phyloP scores from a whole-genome alignment of 441 rosid species.

The Viola pubescens region DNA sequence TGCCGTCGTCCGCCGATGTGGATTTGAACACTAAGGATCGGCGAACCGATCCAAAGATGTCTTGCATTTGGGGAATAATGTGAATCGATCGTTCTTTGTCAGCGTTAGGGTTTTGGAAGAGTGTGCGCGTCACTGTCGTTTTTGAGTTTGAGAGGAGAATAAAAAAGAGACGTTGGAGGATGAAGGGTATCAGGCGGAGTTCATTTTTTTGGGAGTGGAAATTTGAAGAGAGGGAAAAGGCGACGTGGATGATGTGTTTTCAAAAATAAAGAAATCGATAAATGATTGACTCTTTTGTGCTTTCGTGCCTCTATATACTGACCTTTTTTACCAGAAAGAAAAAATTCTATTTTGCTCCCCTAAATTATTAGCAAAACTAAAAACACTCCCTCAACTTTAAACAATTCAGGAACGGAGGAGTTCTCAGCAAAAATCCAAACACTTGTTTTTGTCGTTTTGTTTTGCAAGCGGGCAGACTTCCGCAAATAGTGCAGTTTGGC shows the following conservation, averaged over 20 bases:
- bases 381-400: too few relatives aligned
- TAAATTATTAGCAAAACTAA: too few relatives aligned
- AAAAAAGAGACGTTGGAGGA: constrained; percentile 24
- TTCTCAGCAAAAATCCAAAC: too few relatives aligned
- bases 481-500: too few relatives aligned
- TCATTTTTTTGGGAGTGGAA: background rate
- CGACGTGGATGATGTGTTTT: background rate
- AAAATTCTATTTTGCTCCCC: too few relatives aligned
- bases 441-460: too few relatives aligned
- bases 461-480: too few relatives aligned
- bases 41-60: constrained; percentile 88
- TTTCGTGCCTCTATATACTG: background rate
- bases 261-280: background rate
- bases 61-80: constrained; percentile 44
- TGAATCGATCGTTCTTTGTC: background rate
- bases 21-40: constrained; percentile 78
- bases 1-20: constrained; percentile 33
- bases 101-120: background rate
- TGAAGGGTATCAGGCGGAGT: background rate
- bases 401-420: too few relatives aligned
- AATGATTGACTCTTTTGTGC: constrained; percentile 1
- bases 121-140: too few relatives aligned
- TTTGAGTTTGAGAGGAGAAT: constrained; percentile 2
- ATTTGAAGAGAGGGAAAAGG: constrained; percentile 21
- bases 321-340: too few relatives aligned